Evolutionary conservation across 345 rosid genomes (phyloP).

Genomic region (Euphorbia lathyris): DNA sequence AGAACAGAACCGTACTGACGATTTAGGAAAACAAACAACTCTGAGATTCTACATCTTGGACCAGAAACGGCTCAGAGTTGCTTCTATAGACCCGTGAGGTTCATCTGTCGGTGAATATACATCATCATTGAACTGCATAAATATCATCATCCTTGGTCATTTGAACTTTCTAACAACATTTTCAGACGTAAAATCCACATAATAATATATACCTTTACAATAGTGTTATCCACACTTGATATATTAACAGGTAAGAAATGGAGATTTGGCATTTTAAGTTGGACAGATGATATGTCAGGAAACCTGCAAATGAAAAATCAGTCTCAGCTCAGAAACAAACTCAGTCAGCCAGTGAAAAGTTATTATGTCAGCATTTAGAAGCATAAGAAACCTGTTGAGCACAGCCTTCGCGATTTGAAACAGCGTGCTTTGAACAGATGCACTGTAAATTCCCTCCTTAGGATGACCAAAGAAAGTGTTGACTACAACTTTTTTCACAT

Average conservation of each 20-base stretch:
- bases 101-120: conserved; percentile 83
- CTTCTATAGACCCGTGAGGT: conserved; percentile 94
- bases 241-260: conserved; percentile 88
- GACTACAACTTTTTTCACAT: conserved; percentile 54
- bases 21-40: neutral
- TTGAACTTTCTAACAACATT: neutral
- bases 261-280: conserved; percentile 83
- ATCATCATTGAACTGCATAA: conserved; percentile 79
- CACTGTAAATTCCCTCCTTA: conserved; percentile 78
- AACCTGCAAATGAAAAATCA: conserved; percentile 46
- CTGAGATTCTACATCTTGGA: conserved; percentile 54
- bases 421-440: conserved; percentile 96
- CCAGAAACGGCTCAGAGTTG: conserved; percentile 62
- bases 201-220: conserved; percentile 60
- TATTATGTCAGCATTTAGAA: neutral
- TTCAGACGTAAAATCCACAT: neutral
- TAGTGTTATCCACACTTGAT: conserved; percentile 59
- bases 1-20: too few relatives aligned
- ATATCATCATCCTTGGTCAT: conserved; percentile 7
- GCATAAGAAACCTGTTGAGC: conserved; percentile 53
- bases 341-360: neutral
- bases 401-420: conserved; percentile 77
- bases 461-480: conserved; percentile 81
- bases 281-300: conserved; percentile 58
- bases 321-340: neutral